These are phyloP conservation scores for Botrytis pseudocinerea DNA, from an alignment of 2,329 filamentous ascomycete genomes.

Conservation along the genomic window DNA sequence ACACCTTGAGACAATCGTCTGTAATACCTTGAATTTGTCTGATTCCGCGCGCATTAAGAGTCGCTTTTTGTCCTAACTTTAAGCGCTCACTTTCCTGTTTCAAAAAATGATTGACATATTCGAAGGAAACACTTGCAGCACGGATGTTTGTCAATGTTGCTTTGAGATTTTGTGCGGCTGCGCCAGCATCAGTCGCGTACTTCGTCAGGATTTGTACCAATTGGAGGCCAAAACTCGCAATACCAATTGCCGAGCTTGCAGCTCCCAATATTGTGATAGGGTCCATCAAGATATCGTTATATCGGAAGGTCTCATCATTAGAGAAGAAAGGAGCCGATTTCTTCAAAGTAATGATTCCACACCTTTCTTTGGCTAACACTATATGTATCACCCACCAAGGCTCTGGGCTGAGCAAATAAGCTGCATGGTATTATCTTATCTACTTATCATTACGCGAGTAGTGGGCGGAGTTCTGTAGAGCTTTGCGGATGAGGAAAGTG, in stretches of 20 bases:
- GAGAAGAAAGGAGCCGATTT: not conserved
- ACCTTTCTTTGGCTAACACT: not conserved
- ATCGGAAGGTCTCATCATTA: not conserved
- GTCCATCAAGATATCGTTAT: conserved; percentile 2
- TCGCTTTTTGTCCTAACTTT: not conserved
- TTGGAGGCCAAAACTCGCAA: conserved; percentile 16
- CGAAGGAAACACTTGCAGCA: not conserved
- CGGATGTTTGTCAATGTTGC: not conserved
- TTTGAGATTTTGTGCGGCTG: not conserved
- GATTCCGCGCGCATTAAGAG: not conserved
- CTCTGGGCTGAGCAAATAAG: not conserved
- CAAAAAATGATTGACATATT: not conserved
- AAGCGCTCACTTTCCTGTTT: conserved; percentile 5
- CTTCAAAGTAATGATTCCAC: too few species aligned
- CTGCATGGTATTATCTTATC: not conserved
- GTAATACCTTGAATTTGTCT: not conserved
- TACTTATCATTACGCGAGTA: not conserved
- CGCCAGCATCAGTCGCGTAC: not conserved
- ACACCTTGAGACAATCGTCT: conserved; percentile 12
- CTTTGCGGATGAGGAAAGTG: not conserved
- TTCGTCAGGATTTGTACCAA: conserved; percentile 9
- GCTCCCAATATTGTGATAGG: conserved; percentile 14
- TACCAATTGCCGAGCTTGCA: conserved; percentile 19
- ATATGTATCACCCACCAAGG: not conserved
- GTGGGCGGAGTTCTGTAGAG: not conserved